A percentile compares a stretch with the other conserved stretches of the same genome.
These are phyloP conservation scores for Jaapia argillacea DNA, from an alignment of 768 basidiomycete genomes.

Conservation along the genomic window DNA sequence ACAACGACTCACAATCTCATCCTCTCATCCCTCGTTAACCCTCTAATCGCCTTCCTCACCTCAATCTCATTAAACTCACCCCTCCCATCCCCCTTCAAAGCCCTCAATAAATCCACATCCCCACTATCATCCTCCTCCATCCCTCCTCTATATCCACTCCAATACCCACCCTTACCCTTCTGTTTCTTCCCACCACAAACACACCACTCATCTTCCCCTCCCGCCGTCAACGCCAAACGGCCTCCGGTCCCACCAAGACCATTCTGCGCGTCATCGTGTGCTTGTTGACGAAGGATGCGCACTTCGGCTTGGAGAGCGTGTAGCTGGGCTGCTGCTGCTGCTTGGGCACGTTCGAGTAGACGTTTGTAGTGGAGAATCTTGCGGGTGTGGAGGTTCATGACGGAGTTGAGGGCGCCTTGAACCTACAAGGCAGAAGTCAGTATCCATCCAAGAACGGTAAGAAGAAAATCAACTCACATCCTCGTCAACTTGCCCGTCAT, in stretches of 20 bases:
- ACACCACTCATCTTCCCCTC: constrained; percentile 23
- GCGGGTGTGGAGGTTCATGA: constrained; percentile 31
- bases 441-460: constrained; percentile 1
- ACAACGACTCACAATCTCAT: constrained; percentile 56
- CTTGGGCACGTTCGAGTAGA: constrained; percentile 72
- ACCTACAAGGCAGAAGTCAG: constrained; percentile 22
- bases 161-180: constrained; percentile 45
- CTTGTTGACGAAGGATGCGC: constrained; percentile 45
- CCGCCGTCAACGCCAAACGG: constrained; percentile 5
- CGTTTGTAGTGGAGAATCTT: constrained; percentile 71
- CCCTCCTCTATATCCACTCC: constrained; percentile 55
- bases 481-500: constrained; percentile 60
- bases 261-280: too few species aligned
- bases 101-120: constrained; percentile 38
- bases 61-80: constrained; percentile 64
- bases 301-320: constrained; percentile 83
- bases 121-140: constrained; percentile 35
- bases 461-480: constrained; percentile 32
- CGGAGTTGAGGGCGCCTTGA: constrained; percentile 29
- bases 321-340: constrained; percentile 68
- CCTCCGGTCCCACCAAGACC: constrained; percentile 13
- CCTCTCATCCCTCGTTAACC: constrained; percentile 53
- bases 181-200: constrained; percentile 52
- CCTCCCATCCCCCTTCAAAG: constrained; percentile 34
- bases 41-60: constrained; percentile 53